A percentile compares a stretch with the other conserved stretches of the same genome.
These are phyloP conservation scores for Cladosporium cucumerinum DNA, from an alignment of 2,329 filamentous ascomycete species.

Conservation along the genomic window DNA sequence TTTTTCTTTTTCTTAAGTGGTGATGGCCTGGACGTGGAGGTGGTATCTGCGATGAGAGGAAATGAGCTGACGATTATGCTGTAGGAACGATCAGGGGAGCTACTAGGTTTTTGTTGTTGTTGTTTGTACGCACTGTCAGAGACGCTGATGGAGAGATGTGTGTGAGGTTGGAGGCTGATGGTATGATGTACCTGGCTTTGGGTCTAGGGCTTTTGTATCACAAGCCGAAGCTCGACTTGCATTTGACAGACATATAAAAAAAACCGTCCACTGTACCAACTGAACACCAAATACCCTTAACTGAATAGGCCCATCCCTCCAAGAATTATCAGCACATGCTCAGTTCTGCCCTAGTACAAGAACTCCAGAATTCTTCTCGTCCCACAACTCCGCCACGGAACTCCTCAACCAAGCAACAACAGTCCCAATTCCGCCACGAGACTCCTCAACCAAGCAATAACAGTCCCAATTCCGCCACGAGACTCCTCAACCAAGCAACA, in stretches of 20 bases:
- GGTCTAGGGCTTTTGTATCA: too few relatives aligned
- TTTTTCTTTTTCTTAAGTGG: not conserved
- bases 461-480: not conserved
- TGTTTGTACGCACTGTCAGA: not conserved
- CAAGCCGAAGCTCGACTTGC: too few relatives aligned
- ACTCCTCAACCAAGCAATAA: not conserved
- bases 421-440: too few relatives aligned
- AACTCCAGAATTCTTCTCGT: too few relatives aligned
- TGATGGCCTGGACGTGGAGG: not conserved
- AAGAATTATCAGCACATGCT: too few relatives aligned
- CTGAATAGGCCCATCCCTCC: too few relatives aligned
- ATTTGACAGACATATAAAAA: too few relatives aligned
- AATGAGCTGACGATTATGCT: not conserved
- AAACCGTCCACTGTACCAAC: too few relatives aligned
- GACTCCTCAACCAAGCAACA: not conserved
- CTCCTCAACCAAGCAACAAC: not conserved
- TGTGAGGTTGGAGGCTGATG: not conserved
- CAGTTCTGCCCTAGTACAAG: too few relatives aligned
- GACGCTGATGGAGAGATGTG: too few relatives aligned
- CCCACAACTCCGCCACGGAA: too few relatives aligned
- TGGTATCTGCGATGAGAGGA: not conserved
- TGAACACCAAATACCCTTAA: too few relatives aligned
- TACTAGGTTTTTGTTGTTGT: not conserved
- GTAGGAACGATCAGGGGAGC: not conserved
- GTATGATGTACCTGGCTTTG: not conserved